These are phyloP conservation scores for Scheffersomyces segobiensis DNA, from an alignment of 1,139 yeast genomes.

Conservation along the genomic window DNA sequence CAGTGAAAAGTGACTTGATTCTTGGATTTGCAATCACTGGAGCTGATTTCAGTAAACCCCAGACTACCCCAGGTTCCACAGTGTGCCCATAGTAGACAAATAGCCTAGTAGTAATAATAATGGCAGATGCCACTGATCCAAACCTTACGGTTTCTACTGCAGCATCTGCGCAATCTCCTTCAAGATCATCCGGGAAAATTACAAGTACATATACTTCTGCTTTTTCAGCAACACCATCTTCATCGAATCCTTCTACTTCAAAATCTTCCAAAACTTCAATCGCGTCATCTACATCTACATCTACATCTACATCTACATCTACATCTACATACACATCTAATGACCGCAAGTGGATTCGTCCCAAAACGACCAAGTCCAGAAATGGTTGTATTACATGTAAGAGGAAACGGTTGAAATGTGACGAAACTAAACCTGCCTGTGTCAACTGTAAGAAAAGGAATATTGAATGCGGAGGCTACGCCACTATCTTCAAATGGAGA, in stretches of 20 bases:
- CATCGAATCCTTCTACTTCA: no score
- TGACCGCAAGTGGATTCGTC: conserved; percentile 5
- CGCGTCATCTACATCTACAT: neutral
- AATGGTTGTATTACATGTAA: conserved; percentile 59
- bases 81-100: neutral
- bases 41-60: neutral
- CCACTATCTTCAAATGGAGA: conserved; percentile 64
- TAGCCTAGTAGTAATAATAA: neutral
- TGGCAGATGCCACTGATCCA: neutral
- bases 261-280: neutral
- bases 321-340: neutral
- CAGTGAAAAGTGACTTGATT: neutral
- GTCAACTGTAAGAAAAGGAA: conserved; percentile 44
- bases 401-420: conserved; percentile 57
- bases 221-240: no score
- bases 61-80: neutral
- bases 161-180: neutral
- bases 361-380: conserved; percentile 31
- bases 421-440: conserved; percentile 57
- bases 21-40: neutral
- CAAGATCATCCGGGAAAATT: neutral
- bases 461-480: conserved; percentile 62
- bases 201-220: no score
- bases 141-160: neutral
- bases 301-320: no score